Base-by-base conservation (phyloP, 2,329 filamentous ascomycete species). In the Aspergillus tubingensis region DNA sequence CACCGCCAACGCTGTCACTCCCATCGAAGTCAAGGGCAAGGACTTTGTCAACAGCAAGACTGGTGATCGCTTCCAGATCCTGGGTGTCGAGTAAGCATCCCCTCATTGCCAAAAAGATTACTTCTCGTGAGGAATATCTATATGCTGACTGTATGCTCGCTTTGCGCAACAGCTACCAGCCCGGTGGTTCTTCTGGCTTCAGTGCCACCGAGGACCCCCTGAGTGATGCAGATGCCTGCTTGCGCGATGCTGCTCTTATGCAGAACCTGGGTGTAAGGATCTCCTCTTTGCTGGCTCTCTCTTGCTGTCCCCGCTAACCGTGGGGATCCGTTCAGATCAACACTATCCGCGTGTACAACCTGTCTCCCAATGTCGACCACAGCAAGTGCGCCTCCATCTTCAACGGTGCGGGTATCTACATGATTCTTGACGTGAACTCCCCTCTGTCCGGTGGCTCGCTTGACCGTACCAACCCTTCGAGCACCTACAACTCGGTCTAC, bases 341-440 rank as follows among this genome's bases (percentile, higher is more conserved):
- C 75, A 86, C 85, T 8, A 86, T 88, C 66, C 85, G 86, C 61
- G 81, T 86, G 57, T 89, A 89, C 81, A 88, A 88, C 72, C 74
- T 88, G 62, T 81, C 86, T 63, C 85, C 86, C 17, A 76, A 77
- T 2, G 72, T 85, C 59, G 83, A 88, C 73, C 86, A 88, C 74
- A 83, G 86, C 65, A 77, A 83, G 60, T 88, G 86, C 70, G 84
- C 82, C 60, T 85, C 81, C 62, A 87, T 88, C 74, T 88, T 88
- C 82, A 87, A 88, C 68, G 81, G 81, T 2, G 86, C 85, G 30
- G 86, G 86, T 56, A 88, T 89, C 70, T 88, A 89, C 76, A 81
- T 88, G 79, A 79, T 88, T 56, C 75, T 88, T 49, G 86, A 89
- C 65, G 86, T 89, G 72, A 89, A 88, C 77, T 85, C 83, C 21